Evolutionary conservation across 1,139 yeast species (phyloP).

Genomic region (Scheffersomyces titani): DNA sequence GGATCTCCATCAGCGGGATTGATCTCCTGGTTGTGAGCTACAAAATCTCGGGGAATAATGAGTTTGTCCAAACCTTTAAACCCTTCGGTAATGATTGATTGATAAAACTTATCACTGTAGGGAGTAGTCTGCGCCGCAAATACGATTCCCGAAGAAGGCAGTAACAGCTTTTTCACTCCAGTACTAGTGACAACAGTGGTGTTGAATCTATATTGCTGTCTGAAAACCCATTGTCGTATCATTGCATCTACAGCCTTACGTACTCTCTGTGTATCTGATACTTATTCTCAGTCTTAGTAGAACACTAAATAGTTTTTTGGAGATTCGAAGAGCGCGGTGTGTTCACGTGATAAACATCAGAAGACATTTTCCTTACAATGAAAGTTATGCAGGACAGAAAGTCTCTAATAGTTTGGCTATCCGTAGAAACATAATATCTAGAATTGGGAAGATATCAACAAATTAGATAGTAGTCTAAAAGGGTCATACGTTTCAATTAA

Average conservation of each 20-base stretch:
- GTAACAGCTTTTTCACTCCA: not conserved
- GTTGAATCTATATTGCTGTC: conserved; percentile 6
- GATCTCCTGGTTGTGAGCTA: conserved; percentile 53
- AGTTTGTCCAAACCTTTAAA: conserved; percentile 26
- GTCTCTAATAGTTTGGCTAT: no score
- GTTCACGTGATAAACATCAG: not conserved
- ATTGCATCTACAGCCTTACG: conserved; percentile 1
- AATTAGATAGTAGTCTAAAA: no score
- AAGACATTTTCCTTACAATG: no score
- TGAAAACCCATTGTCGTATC: conserved; percentile 9
- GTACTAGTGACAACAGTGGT: not conserved
- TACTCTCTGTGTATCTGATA: not conserved
- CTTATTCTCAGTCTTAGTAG: not conserved
- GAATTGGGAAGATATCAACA: no score
- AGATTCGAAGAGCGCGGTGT: not conserved
- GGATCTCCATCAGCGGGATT: conserved; percentile 39
- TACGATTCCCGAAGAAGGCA: not conserved
- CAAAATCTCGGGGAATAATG: conserved; percentile 24
- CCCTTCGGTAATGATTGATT: conserved; percentile 31
- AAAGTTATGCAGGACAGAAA: no score
- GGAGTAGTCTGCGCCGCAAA: conserved; percentile 15
- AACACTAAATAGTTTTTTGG: not conserved
- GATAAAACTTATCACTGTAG: conserved; percentile 29
- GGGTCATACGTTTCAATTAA: no score
- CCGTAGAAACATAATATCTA: no score